Evolutionary conservation across 2,329 filamentous ascomycete genomes (phyloP), one percentile per base, ranked within the genome.

Genomic region (Didymosphaeria variabile): DNA sequence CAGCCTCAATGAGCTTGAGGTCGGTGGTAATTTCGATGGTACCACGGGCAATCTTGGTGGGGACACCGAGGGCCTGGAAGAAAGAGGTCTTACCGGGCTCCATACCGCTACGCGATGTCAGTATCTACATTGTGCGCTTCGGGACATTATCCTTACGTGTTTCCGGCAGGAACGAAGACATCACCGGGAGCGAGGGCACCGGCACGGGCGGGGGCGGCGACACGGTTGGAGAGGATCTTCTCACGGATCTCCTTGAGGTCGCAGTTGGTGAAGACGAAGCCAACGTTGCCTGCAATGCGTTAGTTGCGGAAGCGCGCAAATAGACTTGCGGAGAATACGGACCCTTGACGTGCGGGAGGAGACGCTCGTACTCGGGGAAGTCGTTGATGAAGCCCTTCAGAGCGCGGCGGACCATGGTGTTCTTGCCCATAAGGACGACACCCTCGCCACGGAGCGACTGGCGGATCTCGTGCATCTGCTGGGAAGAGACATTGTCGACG

Each of bases 391-490:
- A 97, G 80, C 92, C 94, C 88, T 94, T 97, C 81, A 99, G 88
- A 77, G 95, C 96, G 87, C 95, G 94, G 83, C 95, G 95, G 80
- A 95, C 94, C 95, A 99, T 99, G 84, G 95, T 99, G 90, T 99
- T 99, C 85, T 78, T 98, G 82, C 94, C 95, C 95, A 98, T 98
- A 85, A 99, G 88, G 77, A 99, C 94, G 76, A 98, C 91, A 84
- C 89, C 94, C 84, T 97, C 85, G 67, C 90, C 91, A 82, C 95
- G 94, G 82, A 99, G 91, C 78, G 92, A 85, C 79, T 90, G 85
- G 83, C 95, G 92, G 84, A 99, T 98, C 90, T 99, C 95, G 92
- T 99, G 95, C 96, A 99, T 99, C 90, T 99, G 96, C 90, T 99
- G 95, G 76, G 95, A 99, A 84, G 91, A 93, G 90, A 99, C 95